Percentiles rank a stretch among this genome's conserved stretches.
Evolutionary conservation across 2,329 filamentous ascomycete species (phyloP).

Genomic region (Fusarium sp.): DNA sequence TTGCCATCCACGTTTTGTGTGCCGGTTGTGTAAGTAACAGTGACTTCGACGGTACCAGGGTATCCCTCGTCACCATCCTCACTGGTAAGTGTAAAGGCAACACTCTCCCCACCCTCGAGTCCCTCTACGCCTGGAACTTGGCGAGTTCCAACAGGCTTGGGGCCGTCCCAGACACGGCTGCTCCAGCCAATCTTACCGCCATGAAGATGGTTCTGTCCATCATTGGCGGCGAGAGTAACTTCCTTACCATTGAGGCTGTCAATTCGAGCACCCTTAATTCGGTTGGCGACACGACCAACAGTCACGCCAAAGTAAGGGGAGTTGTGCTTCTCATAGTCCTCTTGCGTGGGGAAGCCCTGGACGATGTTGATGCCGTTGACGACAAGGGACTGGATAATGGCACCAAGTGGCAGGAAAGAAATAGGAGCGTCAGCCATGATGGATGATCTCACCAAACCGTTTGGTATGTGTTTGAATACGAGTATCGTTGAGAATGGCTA

Average conservation of each 20-base stretch:
- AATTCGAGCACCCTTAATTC: slow-evolving; percentile 77
- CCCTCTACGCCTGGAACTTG: slow-evolving; percentile 60
- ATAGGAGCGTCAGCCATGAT: slow-evolving; percentile 61
- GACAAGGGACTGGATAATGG: slow-evolving; percentile 82
- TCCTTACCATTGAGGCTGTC: slow-evolving; percentile 74
- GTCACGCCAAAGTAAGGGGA: slow-evolving; percentile 89
- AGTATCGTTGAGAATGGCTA: slow-evolving; percentile 9
- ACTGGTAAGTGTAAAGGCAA: slow-evolving; percentile 73
- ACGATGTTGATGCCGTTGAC: slow-evolving; percentile 87
- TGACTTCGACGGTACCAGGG: slow-evolving; percentile 83
- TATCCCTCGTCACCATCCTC: slow-evolving; percentile 88
- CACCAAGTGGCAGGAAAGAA: slow-evolving; percentile 77
- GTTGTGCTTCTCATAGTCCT: slow-evolving; percentile 80
- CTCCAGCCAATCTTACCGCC: slow-evolving; percentile 82
- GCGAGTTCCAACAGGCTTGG: slow-evolving; percentile 65
- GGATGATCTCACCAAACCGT: slow-evolving; percentile 9
- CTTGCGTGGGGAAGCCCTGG: slow-evolving; percentile 80
- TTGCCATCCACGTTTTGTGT: slow-evolving; percentile 70
- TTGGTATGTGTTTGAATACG: not conserved
- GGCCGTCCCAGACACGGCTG: slow-evolving; percentile 79
- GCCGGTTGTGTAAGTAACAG: slow-evolving; percentile 80
- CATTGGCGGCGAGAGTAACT: slow-evolving; percentile 78
- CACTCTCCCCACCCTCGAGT: slow-evolving; percentile 69
- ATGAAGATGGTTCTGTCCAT: slow-evolving; percentile 80
- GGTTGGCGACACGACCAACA: slow-evolving; percentile 87